Percentiles rank a stretch among this genome's conserved stretches.
Conservation (phyloP, 768 basidiomycete species). For the Chiua virens region DNA sequence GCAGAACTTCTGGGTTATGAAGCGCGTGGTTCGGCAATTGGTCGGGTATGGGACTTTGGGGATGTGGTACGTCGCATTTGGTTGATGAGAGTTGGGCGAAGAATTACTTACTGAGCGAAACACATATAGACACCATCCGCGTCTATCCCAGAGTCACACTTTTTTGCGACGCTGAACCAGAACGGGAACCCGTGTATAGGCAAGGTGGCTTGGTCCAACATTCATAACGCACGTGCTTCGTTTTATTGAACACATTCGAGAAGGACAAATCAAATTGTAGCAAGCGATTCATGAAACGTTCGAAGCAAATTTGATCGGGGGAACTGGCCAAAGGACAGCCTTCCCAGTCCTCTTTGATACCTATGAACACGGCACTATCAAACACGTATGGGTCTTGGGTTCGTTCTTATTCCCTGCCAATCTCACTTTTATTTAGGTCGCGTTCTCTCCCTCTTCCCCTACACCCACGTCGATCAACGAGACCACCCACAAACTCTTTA, state of each 20-base stretch:
- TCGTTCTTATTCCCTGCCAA: not conserved
- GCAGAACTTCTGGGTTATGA: conserved; percentile 54
- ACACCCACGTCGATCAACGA: conserved; percentile 34
- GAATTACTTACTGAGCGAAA: not conserved
- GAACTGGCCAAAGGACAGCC: conserved; percentile 47
- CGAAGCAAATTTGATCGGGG: conserved; percentile 46
- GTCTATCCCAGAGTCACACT: conserved; percentile 49
- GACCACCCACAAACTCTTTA: conserved; percentile 39
- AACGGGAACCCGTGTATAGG: conserved; percentile 55
- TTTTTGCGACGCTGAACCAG: conserved; percentile 53
- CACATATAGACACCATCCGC: conserved; percentile 40
- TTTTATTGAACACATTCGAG: not conserved
- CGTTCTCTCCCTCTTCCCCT: conserved; percentile 50
- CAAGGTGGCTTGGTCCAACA: conserved; percentile 67
- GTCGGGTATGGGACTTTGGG: conserved; percentile 54
- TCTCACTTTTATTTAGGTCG: conserved; percentile 37
- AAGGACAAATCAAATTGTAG: conserved; percentile 33
- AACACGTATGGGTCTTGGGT: conserved; percentile 47
- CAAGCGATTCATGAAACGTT: conserved; percentile 54
- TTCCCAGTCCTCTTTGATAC: conserved; percentile 69
- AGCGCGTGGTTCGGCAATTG: conserved; percentile 37
- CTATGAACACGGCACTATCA: conserved; percentile 62
- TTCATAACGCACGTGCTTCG: conserved; percentile 45
- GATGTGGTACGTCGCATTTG: conserved; percentile 42
- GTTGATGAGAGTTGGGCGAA: not conserved